A percentile compares a stretch with the other conserved stretches of the same genome.
Evolutionary conservation across 768 basidiomycete genomes (phyloP).

Genomic region (Artomyces pyxidatus): DNA sequence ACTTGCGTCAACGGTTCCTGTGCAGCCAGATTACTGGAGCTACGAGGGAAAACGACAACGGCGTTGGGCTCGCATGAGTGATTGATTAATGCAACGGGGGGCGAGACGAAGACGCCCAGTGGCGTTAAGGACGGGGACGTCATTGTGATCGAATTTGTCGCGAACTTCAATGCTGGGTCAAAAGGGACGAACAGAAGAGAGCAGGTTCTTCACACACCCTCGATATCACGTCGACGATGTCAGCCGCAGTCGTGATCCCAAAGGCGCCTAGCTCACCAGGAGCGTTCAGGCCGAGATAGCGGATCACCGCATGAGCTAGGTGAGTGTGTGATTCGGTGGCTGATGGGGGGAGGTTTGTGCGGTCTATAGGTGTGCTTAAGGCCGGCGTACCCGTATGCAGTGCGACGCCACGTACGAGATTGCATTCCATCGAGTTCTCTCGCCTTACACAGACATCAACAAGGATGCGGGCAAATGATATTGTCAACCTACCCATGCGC

Average conservation of each 20-base stretch:
- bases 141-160: constrained; percentile 85
- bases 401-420: constrained; percentile 57
- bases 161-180: constrained; percentile 72
- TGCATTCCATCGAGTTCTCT: constrained; percentile 63
- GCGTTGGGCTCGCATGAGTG: constrained; percentile 88
- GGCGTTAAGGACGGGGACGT: constrained; percentile 72
- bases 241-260: constrained; percentile 47
- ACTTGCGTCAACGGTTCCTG: constrained; percentile 65
- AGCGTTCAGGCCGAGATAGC: constrained; percentile 54
- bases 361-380: constrained; percentile 35
- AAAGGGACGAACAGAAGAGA: too few species aligned
- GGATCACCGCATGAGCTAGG: constrained; percentile 66
- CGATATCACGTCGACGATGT: constrained; percentile 67
- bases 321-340: constrained; percentile 53
- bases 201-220: constrained; percentile 54
- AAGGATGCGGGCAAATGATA: neutral
- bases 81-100: constrained; percentile 72
- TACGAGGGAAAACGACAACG: constrained; percentile 81
- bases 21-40: constrained; percentile 23
- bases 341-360: constrained; percentile 40
- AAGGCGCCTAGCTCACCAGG: constrained; percentile 51
- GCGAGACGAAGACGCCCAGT: constrained; percentile 80
- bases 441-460: constrained; percentile 31
- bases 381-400: neutral
- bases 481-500: constrained; percentile 44